These are phyloP conservation scores for Polychaeton citri DNA, from an alignment of 2,329 filamentous ascomycete species.

Conservation along the genomic window DNA sequence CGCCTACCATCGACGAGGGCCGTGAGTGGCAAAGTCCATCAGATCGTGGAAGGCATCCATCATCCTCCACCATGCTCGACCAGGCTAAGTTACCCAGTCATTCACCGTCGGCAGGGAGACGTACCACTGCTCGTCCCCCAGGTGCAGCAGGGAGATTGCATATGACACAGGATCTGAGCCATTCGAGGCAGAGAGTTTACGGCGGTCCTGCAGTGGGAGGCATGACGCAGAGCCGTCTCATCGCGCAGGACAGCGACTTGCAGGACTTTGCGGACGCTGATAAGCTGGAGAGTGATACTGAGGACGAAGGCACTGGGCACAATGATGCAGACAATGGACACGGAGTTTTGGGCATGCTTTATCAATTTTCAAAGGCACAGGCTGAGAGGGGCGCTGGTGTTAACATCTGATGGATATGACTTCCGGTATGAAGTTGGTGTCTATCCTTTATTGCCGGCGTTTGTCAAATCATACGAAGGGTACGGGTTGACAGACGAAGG, in stretches of 20 bases:
- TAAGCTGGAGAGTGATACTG: constrained; percentile 20
- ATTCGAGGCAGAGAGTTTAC: neutral
- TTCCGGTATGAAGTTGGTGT: too few species aligned
- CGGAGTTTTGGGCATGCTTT: constrained; percentile 51
- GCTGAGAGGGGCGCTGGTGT: constrained; percentile 28
- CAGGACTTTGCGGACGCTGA: constrained; percentile 34
- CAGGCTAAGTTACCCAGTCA: constrained; percentile 1
- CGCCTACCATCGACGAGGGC: constrained; percentile 11
- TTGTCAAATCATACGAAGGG: too few species aligned
- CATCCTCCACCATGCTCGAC: constrained; percentile 6
- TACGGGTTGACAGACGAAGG: too few species aligned
- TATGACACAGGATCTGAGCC: neutral
- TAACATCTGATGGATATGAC: constrained; percentile 8
- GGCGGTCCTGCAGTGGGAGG: constrained; percentile 5
- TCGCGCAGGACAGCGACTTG: constrained; percentile 44
- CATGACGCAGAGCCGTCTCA: constrained; percentile 30
- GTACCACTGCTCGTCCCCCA: neutral
- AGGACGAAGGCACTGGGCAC: constrained; percentile 31
- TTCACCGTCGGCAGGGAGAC: neutral
- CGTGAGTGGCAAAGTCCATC: neutral
- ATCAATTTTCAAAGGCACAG: constrained; percentile 53
- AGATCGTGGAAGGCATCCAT: neutral
- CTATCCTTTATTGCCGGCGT: too few species aligned
- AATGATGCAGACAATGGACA: constrained; percentile 35
- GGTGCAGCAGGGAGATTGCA: neutral